Evolutionary conservation across 176 grass and related monocot genomes (phyloP).

Genomic region (Cenchrus americanus): DNA sequence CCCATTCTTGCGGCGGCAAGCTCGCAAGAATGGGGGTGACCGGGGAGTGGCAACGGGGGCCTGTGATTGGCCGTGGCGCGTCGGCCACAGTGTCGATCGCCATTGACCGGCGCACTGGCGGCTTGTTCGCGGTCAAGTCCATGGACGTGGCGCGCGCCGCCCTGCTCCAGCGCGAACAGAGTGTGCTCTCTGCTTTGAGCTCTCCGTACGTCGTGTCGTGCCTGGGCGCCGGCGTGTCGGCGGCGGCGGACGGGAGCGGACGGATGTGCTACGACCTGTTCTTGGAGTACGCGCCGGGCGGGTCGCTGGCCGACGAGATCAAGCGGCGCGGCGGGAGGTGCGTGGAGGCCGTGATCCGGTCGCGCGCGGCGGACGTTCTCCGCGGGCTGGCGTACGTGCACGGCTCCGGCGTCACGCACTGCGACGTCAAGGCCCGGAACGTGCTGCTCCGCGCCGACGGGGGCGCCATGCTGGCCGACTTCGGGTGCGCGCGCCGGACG

Average conservation of each 20-base stretch:
- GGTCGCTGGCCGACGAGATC: slow-evolving; percentile 54
- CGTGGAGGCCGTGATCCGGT: slow-evolving; percentile 42
- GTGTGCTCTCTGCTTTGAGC: slow-evolving; percentile 37
- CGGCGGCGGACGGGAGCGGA: not conserved
- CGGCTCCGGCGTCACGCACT: slow-evolving; percentile 38
- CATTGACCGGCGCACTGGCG: slow-evolving; percentile 16
- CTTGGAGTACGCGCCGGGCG: slow-evolving; percentile 52
- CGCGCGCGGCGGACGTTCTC: slow-evolving; percentile 36
- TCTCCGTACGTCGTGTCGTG: slow-evolving; percentile 41
- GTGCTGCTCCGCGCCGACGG: slow-evolving; percentile 51
- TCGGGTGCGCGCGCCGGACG: slow-evolving; percentile 46
- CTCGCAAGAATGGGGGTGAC: slow-evolving; percentile 5
- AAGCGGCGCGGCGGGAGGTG: slow-evolving; percentile 18
- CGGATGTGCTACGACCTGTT: slow-evolving; percentile 30
- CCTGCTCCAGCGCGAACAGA: slow-evolving; percentile 37
- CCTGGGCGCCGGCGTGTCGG: slow-evolving; percentile 37
- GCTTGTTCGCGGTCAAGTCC: slow-evolving; percentile 57
- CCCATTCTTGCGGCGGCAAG: slow-evolving; percentile 29
- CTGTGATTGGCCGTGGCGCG: slow-evolving; percentile 47
- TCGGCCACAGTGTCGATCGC: slow-evolving; percentile 55
- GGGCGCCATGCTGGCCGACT: slow-evolving; percentile 54
- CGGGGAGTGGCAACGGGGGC: slow-evolving; percentile 42
- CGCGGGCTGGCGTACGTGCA: slow-evolving; percentile 49
- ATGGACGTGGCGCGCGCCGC: slow-evolving; percentile 24
- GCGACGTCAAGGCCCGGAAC: slow-evolving; percentile 57